Percentiles rank a stretch among this genome's conserved stretches.
These are phyloP conservation scores for Avicennia marina DNA, from an alignment of 257 asterid genomes.

Conservation along the genomic window DNA sequence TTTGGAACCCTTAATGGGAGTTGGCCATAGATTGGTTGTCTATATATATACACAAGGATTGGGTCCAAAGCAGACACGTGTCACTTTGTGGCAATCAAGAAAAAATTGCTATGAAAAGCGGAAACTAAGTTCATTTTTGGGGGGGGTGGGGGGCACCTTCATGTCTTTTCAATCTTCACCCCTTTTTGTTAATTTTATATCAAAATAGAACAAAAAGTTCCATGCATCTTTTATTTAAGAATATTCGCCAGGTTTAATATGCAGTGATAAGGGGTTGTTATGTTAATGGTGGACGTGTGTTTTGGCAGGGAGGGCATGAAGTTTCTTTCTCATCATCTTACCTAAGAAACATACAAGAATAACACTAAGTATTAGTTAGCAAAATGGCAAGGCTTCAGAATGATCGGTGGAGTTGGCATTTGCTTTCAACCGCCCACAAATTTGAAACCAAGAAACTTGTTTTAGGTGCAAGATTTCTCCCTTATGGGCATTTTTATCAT, in stretches of 20 bases:
- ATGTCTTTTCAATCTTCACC: not conserved
- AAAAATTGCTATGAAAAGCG: conserved; percentile 16
- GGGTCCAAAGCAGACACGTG: conserved; percentile 32
- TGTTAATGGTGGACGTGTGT: conserved; percentile 24
- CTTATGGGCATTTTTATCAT: not conserved
- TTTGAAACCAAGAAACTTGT: conserved; percentile 29
- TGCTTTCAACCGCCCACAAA: conserved; percentile 39
- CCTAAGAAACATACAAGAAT: not conserved
- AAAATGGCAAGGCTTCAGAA: not conserved
- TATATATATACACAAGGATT: conserved; percentile 43
- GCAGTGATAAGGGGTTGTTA: not conserved
- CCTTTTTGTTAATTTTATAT: too few relatives aligned
- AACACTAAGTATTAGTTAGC: not conserved
- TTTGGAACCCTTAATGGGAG: conserved; percentile 50
- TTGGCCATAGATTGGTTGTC: conserved; percentile 27
- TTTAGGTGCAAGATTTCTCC: conserved; percentile 12
- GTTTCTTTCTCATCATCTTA: conserved; percentile 11
- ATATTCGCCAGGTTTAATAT: conserved; percentile 9
- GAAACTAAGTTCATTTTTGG: not conserved
- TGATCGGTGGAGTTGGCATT: conserved; percentile 35
- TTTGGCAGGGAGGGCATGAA: not conserved
- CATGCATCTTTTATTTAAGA: not conserved
- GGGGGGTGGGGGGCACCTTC: not conserved
- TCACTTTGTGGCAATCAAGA: conserved; percentile 15
- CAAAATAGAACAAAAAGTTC: not conserved